A percentile compares a stretch with the other conserved stretches of the same genome.
These are phyloP conservation scores for Dryas integrifolia DNA, from an alignment of 331 rosid species.

Conservation along the genomic window DNA sequence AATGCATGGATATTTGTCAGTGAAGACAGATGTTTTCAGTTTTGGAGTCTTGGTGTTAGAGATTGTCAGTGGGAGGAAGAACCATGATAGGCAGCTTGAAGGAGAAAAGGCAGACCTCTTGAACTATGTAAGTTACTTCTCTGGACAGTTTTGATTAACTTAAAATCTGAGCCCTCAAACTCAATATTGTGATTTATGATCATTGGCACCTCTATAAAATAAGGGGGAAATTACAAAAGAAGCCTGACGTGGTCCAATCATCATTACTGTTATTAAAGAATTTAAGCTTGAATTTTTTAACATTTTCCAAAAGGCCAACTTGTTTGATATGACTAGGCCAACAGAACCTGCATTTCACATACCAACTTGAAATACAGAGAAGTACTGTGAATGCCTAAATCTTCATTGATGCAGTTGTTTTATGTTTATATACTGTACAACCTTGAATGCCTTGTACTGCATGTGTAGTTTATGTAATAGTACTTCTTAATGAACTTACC, in stretches of 20 bases:
- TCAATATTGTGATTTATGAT: not conserved
- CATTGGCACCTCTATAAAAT: not conserved
- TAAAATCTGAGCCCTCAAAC: not conserved
- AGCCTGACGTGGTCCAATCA: not conserved
- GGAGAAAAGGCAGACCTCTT: constrained; percentile 67
- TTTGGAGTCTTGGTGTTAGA: constrained; percentile 77
- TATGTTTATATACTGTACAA: not conserved
- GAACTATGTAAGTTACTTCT: constrained; percentile 55
- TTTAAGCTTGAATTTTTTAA: not conserved
- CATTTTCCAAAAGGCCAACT: not conserved
- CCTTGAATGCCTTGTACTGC: not conserved
- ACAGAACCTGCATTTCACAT: not conserved
- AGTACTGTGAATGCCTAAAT: not conserved
- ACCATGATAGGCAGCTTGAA: constrained; percentile 43
- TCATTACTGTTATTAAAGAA: no score
- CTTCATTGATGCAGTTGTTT: no score
- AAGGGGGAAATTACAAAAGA: not conserved
- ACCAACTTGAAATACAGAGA: not conserved
- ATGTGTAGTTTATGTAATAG: not conserved
- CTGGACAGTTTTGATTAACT: not conserved
- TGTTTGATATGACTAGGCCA: not conserved
- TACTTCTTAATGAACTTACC: not conserved
- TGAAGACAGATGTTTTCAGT: constrained; percentile 89
- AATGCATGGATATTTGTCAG: constrained; percentile 73
- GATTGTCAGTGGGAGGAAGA: constrained; percentile 84